A percentile compares a stretch with the other conserved stretches of the same genome.
phyloP scores from a whole-genome alignment of 2,329 filamentous ascomycete genomes.

The Chrysoporthe austroafricana region DNA sequence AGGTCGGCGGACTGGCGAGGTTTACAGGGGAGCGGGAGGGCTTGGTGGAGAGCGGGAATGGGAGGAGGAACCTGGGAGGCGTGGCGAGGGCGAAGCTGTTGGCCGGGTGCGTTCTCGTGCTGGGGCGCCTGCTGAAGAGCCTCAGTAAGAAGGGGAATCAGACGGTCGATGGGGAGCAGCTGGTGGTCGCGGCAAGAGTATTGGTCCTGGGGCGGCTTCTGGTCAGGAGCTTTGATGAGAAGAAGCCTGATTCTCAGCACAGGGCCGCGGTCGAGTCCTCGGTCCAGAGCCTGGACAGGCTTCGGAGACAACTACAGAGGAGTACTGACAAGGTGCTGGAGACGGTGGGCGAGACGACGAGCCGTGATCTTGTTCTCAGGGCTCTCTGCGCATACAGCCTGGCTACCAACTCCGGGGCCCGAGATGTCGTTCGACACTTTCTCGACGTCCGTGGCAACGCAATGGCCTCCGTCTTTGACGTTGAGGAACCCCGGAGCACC shows the following conservation, averaged over 20 bases:
- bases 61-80: conserved; percentile 33
- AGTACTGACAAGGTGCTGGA: conserved; percentile 72
- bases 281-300: conserved; percentile 63
- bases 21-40: conserved; percentile 44
- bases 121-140: conserved; percentile 53
- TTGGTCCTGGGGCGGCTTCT: conserved; percentile 77
- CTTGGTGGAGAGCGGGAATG: conserved; percentile 34
- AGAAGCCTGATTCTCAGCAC: conserved; percentile 39
- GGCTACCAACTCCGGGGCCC: conserved; percentile 76
- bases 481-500: conserved; percentile 45
- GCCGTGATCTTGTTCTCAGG: conserved; percentile 64
- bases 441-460: conserved; percentile 72
- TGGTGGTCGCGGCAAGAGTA: conserved; percentile 69
- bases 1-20: conserved; percentile 59
- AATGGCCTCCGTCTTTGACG: conserved; percentile 65
- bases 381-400: conserved; percentile 83
- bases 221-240: conserved; percentile 70
- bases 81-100: conserved; percentile 54
- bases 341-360: conserved; percentile 57
- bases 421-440: conserved; percentile 79
- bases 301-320: conserved; percentile 66
- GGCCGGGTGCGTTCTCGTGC: conserved; percentile 54
- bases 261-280: conserved; percentile 58
- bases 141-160: conserved; percentile 34
- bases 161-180: conserved; percentile 48